Evolutionary conservation across 2,329 filamentous ascomycete genomes (phyloP), one percentile per base, ranked within the genome.

Genomic region (Aspergillus chevalieri): DNA sequence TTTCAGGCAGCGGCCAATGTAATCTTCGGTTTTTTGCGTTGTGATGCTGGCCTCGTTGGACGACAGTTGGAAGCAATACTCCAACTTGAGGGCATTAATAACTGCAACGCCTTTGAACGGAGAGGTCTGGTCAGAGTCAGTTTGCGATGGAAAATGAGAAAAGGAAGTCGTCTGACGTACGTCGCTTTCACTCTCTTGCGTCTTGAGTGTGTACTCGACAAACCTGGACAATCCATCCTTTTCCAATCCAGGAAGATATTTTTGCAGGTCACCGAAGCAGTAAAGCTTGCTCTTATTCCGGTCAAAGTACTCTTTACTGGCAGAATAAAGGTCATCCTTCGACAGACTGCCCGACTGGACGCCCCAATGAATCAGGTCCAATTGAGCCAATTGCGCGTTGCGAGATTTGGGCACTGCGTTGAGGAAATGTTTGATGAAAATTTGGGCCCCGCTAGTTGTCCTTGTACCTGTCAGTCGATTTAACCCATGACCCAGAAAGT

Each of bases 31-130:
- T 38, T 61, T 55, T 14, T 61, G 41, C 47, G 52, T 58, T 7
- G 65, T 60, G 10, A 50, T 54, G 9, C 55, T 58, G 12, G 48
- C 48, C 10, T 65, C 64, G 9, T 63, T 51, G 6, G 59, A 60
- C 8, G 68, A 69, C 15, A 74, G 51, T 22, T 62, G 53, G 46
- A 73, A 64, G 46, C 68, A 68, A 49, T 73, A 75, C 28, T 73
- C 68, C 19, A 73, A 52, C 51, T 75, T 75, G 17, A 74, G 61
- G 14, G 65, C 63, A 55, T 75, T 75, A 49, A 74, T 71, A 46
- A 54, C 57, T 7, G 67, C 50, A 49, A 72, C 61, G 10, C 60
- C 53, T 36, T 61, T 63, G 22, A 57, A 57, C 28, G 59, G 54
- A 26, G 34, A 38, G 34, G n/a, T 10, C 34, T n/a, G 8, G 9